A percentile compares a stretch with the other conserved stretches of the same genome.
These are phyloP conservation scores for Nitzschia sp. DNA, from an alignment of 108 stramenopile species.

Conservation along the genomic window DNA sequence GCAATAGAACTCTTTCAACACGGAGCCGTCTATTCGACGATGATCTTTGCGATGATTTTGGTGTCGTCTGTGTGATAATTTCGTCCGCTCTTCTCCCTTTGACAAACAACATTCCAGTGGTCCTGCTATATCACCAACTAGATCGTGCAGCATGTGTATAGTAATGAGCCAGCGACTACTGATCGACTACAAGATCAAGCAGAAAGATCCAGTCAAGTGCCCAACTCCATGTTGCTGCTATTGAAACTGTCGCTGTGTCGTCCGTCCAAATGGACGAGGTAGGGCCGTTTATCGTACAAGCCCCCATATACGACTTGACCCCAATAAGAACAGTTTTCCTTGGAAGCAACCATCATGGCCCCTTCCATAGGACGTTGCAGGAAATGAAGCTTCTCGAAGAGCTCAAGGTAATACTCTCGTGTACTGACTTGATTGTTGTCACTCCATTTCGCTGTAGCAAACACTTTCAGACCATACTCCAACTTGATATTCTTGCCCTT, in stretches of 20 bases:
- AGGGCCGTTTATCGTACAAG: background rate
- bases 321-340: conserved; percentile 1
- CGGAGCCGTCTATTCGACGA: no score
- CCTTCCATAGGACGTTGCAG: conserved; percentile 8
- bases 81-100: no score
- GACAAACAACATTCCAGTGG: no score
- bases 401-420: conserved; percentile 1
- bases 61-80: no score
- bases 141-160: no score
- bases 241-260: background rate
- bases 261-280: conserved; percentile 14
- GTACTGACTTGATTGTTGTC: conserved; percentile 20
- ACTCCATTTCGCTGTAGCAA: conserved; percentile 11
- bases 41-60: no score
- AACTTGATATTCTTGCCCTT: background rate
- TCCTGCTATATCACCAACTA: no score
- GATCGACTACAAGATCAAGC: no score
- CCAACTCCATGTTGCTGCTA: no score
- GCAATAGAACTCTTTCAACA: no score
- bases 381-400: background rate
- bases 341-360: background rate
- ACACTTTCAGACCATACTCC: conserved; percentile 9
- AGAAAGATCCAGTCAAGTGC: no score
- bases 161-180: no score
- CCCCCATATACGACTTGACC: conserved; percentile 5